Percentiles rank a stretch among this genome's conserved stretches.
These are phyloP conservation scores for Tricholoma bakamatsutake DNA, from an alignment of 768 basidiomycete genomes.

Conservation along the genomic window DNA sequence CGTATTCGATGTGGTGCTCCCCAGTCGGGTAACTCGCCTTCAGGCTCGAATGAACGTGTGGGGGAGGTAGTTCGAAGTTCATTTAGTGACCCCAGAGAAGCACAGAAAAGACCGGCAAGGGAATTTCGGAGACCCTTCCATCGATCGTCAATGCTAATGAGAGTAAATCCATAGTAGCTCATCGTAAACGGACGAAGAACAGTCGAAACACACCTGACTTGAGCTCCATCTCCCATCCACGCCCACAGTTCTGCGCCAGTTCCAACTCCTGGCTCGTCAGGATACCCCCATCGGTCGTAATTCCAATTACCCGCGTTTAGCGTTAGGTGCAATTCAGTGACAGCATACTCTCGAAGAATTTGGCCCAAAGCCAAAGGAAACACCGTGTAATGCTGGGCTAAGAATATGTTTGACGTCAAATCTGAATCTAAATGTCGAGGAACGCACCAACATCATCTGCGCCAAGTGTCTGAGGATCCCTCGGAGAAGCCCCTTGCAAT, in stretches of 20 bases:
- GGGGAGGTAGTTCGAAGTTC: conserved; percentile 73
- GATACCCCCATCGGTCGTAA: conserved; percentile 78
- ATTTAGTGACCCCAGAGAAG: conserved; percentile 77
- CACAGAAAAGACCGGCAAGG: conserved; percentile 91
- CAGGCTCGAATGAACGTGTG: conserved; percentile 49
- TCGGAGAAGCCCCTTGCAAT: conserved; percentile 45
- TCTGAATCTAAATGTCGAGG: neutral
- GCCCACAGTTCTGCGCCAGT: conserved; percentile 89
- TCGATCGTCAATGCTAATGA: conserved; percentile 57
- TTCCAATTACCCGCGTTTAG: conserved; percentile 93
- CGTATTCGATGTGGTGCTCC: conserved; percentile 50
- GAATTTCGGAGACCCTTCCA: conserved; percentile 88
- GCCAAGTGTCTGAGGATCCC: conserved; percentile 46
- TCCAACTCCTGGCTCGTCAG: conserved; percentile 68
- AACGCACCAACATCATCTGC: conserved; percentile 45
- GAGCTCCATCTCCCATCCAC: conserved; percentile 74
- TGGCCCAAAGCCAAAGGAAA: conserved; percentile 87
- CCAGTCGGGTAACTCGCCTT: conserved; percentile 50
- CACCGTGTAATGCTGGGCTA: conserved; percentile 81
- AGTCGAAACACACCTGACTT: conserved; percentile 36
- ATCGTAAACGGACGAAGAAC: neutral
- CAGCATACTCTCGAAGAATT: conserved; percentile 77
- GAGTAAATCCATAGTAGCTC: conserved; percentile 1
- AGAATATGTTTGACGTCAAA: neutral
- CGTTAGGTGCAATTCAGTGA: conserved; percentile 84